Percentiles rank a stretch among this genome's conserved stretches.
phyloP scores from a whole-genome alignment of 495 filamentous ascomycete genomes.

The Echria macrotheca region DNA sequence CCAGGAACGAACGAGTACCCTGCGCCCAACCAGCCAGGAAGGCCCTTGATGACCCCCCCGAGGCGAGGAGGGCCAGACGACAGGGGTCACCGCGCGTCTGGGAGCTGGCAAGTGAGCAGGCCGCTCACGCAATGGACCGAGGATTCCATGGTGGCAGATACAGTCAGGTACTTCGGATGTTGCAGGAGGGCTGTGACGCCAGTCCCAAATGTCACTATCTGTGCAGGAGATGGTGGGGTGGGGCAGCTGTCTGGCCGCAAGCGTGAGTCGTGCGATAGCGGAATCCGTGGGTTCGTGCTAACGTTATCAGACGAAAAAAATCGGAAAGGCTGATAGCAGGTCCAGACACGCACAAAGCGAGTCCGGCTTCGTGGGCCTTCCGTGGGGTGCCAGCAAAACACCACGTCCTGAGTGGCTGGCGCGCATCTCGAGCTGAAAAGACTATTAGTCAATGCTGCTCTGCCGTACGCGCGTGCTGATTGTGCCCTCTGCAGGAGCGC shows the following conservation, averaged over 20 bases:
- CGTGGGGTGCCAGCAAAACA: slow-evolving; percentile 9
- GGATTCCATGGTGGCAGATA: not conserved
- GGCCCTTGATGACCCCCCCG: slow-evolving; percentile 4
- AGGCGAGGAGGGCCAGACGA: slow-evolving; percentile 3
- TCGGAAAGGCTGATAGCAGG: not conserved
- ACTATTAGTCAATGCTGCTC: slow-evolving; percentile 11
- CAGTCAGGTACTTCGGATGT: slow-evolving; percentile 1
- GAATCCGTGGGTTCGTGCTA: not conserved
- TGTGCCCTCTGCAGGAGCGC: not conserved
- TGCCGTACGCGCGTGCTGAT: slow-evolving; percentile 4
- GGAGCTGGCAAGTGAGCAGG: not conserved
- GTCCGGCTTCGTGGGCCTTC: not conserved
- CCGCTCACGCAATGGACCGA: slow-evolving; percentile 5
- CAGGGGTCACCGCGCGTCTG: slow-evolving; percentile 1
- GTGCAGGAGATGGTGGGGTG: not conserved
- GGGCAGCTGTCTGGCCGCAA: not conserved
- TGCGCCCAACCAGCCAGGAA: not conserved
- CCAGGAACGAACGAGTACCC: slow-evolving; percentile 1
- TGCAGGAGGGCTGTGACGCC: not conserved
- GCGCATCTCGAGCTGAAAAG: not conserved
- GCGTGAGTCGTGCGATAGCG: slow-evolving; percentile 12
- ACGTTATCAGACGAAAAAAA: not conserved
- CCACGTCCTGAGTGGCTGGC: slow-evolving; percentile 1
- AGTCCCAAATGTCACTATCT: slow-evolving; percentile 8
- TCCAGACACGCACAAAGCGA: too few species aligned